phyloP scores from a whole-genome alignment of 2,329 filamentous ascomycete species.

The Fusarium sp. region DNA sequence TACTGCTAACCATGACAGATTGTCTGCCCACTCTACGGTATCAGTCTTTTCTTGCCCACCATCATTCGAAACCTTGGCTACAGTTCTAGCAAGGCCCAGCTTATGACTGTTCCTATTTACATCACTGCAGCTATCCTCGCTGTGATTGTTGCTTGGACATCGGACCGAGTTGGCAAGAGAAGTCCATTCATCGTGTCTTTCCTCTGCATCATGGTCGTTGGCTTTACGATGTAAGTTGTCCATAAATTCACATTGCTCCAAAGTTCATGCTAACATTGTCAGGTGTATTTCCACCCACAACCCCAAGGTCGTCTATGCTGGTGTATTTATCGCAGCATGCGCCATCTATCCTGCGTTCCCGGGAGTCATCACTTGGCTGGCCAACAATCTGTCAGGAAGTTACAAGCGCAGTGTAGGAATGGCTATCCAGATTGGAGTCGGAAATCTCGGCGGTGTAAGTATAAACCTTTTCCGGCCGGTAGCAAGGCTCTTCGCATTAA shows the following conservation, averaged over 20 bases:
- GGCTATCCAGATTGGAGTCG: slow-evolving; percentile 70
- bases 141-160: slow-evolving; percentile 62
- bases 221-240: slow-evolving; percentile 61
- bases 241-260: rapidly evolving
- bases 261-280: not conserved
- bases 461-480: rapidly evolving
- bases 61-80: slow-evolving; percentile 71
- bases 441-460: slow-evolving; percentile 64
- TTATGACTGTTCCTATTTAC: slow-evolving; percentile 70
- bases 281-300: slow-evolving; percentile 68
- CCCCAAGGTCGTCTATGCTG: slow-evolving; percentile 73
- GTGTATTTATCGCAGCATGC: slow-evolving; percentile 78
- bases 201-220: slow-evolving; percentile 63
- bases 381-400: slow-evolving; percentile 76
- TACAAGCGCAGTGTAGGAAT: slow-evolving; percentile 73
- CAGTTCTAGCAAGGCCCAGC: slow-evolving; percentile 65
- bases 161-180: slow-evolving; percentile 63
- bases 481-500: not conserved
- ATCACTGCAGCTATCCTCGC: slow-evolving; percentile 71
- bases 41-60: slow-evolving; percentile 69
- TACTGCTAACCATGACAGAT: slow-evolving; percentile 47
- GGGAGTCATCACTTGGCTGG: slow-evolving; percentile 81
- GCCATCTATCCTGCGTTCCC: slow-evolving; percentile 84
- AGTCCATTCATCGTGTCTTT: slow-evolving; percentile 65
- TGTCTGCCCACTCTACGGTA: slow-evolving; percentile 64